Conservation (phyloP, 257 asterid genomes). For the Sherardia arvensis region DNA sequence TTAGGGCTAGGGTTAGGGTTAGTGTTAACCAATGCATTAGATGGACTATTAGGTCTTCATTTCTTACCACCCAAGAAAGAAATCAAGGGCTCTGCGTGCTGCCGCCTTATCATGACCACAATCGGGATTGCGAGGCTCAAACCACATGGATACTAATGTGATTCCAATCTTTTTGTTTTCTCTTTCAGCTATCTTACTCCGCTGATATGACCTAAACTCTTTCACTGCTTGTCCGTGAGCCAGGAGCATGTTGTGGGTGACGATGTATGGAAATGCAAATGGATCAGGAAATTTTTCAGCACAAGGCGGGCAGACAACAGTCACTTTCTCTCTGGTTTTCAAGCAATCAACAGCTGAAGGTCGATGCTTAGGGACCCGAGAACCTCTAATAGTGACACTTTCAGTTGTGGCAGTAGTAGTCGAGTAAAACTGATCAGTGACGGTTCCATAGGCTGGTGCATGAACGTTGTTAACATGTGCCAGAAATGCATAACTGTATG, state of each 20-base stretch:
- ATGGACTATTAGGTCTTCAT: too few relatives aligned
- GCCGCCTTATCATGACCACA: not conserved
- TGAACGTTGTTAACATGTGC: not conserved
- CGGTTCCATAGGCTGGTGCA: not conserved
- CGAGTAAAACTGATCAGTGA: too few relatives aligned
- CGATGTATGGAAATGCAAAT: not conserved
- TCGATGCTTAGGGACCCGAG: too few relatives aligned
- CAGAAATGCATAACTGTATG: not conserved
- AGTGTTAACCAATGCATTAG: too few relatives aligned
- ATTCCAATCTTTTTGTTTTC: conserved; percentile 1
- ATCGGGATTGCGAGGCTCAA: not conserved
- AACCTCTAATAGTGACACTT: too few relatives aligned
- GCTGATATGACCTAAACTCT: not conserved
- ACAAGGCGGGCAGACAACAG: not conserved
- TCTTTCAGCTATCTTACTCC: too few relatives aligned
- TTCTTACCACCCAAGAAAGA: not conserved
- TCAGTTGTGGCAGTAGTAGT: too few relatives aligned
- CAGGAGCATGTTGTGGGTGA: not conserved
- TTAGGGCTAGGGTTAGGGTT: too few relatives aligned
- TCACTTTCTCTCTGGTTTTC: too few relatives aligned
- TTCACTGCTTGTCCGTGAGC: not conserved
- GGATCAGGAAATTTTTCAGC: not conserved
- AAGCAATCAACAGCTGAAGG: too few relatives aligned
- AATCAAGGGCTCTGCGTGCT: not conserved
- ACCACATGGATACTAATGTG: conserved; percentile 1